Percentiles rank a stretch among this genome's conserved stretches.
These are phyloP conservation scores for Oryza officinalis DNA, from an alignment of 176 grass and related monocot species.

Conservation along the genomic window DNA sequence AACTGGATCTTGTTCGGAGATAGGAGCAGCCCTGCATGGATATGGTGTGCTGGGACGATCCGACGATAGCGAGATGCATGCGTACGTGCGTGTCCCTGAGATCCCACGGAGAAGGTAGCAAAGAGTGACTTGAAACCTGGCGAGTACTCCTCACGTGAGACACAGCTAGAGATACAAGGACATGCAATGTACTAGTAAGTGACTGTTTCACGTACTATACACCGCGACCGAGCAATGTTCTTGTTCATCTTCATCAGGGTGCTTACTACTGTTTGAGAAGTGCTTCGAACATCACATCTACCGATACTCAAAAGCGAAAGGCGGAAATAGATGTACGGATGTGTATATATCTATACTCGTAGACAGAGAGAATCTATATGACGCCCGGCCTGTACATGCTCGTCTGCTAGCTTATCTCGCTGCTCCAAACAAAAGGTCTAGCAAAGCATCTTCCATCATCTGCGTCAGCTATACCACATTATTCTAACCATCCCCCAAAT, in stretches of 20 bases:
- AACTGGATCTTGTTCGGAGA: neutral
- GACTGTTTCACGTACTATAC: neutral
- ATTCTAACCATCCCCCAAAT: neutral
- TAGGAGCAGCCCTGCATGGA: neutral
- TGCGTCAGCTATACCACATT: neutral
- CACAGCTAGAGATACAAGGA: neutral
- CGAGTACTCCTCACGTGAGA: neutral
- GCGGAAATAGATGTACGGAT: neutral
- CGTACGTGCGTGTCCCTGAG: neutral
- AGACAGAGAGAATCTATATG: neutral
- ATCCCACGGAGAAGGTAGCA: neutral
- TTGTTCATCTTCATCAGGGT: neutral
- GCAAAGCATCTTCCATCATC: neutral
- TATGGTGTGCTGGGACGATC: neutral
- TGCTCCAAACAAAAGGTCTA: neutral
- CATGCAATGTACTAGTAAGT: neutral
- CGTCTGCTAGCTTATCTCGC: neutral
- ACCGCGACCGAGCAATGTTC: neutral
- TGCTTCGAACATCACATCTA: neutral
- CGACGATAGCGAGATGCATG: neutral
- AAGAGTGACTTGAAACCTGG: neutral
- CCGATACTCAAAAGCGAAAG: neutral
- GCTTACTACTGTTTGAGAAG: neutral
- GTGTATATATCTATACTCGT: neutral
- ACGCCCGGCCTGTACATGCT: neutral